Evolutionary conservation across 495 filamentous ascomycete species (phyloP).

Genomic region (Pseudevernia furfuracea): DNA sequence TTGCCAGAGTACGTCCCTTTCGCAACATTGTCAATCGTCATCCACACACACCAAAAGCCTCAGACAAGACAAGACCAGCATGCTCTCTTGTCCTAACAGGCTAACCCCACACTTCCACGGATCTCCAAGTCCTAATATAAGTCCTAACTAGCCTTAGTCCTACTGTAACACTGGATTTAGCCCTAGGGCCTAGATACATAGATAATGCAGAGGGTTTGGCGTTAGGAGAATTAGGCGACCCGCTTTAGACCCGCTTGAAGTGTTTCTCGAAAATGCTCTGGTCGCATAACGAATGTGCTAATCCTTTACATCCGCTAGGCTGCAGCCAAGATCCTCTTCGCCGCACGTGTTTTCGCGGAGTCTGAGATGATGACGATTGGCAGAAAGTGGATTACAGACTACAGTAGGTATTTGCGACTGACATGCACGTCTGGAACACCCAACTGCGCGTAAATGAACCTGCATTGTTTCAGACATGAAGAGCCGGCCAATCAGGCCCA

Average conservation of each 20-base stretch:
- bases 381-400: background rate
- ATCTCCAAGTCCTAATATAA: too few species aligned
- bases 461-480: constrained; percentile 2
- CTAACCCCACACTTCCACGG: background rate
- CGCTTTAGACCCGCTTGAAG: background rate
- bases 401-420: too few species aligned
- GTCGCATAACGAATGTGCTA: background rate
- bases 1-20: background rate
- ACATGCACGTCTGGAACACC: background rate
- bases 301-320: background rate
- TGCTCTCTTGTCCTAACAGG: background rate
- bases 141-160: too few species aligned
- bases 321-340: background rate
- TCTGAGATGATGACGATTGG: background rate
- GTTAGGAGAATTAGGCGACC: constrained; percentile 4
- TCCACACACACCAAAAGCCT: background rate
- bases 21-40: background rate
- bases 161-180: background rate
- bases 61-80: background rate
- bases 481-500: background rate
- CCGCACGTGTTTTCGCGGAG: background rate
- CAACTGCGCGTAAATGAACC: background rate
- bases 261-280: constrained; percentile 5
- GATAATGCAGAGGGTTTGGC: background rate
- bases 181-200: constrained; percentile 1